Evolutionary conservation across 108 stramenopile species (phyloP).

Genomic region (Mediolabrus comicus): DNA sequence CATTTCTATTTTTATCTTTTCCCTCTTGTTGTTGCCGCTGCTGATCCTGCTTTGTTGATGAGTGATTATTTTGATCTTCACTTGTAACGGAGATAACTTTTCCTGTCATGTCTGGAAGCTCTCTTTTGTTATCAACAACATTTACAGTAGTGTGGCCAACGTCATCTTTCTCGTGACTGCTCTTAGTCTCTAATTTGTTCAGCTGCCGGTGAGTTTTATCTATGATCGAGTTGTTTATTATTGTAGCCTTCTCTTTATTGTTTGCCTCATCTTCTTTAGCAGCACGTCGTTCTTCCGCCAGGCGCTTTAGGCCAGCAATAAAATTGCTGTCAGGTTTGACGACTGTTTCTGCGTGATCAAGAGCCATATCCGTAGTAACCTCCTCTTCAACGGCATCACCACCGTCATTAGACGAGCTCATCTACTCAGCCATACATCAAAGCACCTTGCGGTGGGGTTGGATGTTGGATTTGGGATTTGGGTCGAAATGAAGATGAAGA

Average conservation of each 20-base stretch:
- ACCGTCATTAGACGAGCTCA: too few species aligned
- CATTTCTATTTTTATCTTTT: not conserved
- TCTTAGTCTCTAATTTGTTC: not conserved
- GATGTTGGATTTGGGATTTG: too few species aligned
- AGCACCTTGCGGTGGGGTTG: too few species aligned
- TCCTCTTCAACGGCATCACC: too few species aligned
- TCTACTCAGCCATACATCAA: too few species aligned
- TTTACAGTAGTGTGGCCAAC: not conserved
- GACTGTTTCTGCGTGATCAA: too few species aligned
- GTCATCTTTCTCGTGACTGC: not conserved
- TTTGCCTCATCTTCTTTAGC: not conserved
- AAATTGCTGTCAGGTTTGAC: not conserved
- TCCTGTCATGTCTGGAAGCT: slow-evolving; percentile 4
- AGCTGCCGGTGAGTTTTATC: too few species aligned
- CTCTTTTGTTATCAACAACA: not conserved
- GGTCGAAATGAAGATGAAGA: too few species aligned
- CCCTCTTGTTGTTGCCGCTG: not conserved
- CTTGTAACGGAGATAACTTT: not conserved
- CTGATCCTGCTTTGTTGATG: not conserved
- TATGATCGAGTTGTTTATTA: too few species aligned
- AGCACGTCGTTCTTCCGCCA: not conserved
- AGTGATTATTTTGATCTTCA: not conserved
- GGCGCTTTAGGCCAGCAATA: not conserved
- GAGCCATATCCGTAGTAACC: too few species aligned
- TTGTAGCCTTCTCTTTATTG: not conserved